phyloP scores from a whole-genome alignment of 225 moss, liverwort and hornwort genomes.

The Marchantia polymorpha region DNA sequence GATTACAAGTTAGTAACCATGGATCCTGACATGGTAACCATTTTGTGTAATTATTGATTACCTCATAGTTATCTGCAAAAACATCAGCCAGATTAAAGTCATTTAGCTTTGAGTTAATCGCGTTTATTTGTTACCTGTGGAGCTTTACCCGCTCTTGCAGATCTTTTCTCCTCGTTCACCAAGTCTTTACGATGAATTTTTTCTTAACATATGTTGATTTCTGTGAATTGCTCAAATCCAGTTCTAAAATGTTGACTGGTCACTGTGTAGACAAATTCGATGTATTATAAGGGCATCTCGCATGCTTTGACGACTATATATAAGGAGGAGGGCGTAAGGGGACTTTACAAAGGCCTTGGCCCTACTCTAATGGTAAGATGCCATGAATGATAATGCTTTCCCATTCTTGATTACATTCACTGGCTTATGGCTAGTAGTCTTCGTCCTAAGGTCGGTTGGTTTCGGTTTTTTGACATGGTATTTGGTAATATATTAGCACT shows the following conservation, averaged over 20 bases:
- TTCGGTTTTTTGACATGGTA: too few relatives aligned
- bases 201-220: not conserved
- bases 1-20: not conserved
- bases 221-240: not conserved
- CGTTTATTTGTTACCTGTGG: not conserved
- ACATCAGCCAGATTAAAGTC: not conserved
- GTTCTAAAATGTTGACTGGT: not conserved
- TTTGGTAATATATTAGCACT: not conserved
- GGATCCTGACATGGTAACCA: too few relatives aligned
- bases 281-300: conserved; percentile 90
- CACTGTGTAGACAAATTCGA: conserved; percentile 72
- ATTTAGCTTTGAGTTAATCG: not conserved
- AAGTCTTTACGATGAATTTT: not conserved
- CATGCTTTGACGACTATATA: conserved; percentile 77
- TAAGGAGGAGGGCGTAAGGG: conserved; percentile 73
- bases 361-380: conserved; percentile 73
- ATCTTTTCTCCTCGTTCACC: not conserved
- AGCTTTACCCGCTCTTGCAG: not conserved
- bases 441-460: too few relatives aligned
- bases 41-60: not conserved
- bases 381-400: too few relatives aligned
- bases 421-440: too few relatives aligned
- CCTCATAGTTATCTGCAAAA: not conserved
- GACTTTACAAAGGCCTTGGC: conserved; percentile 95
- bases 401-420: too few relatives aligned